A percentile compares a stretch with the other conserved stretches of the same genome.
These are phyloP conservation scores for Epichloe amarillans DNA, from an alignment of 2,329 filamentous ascomycete genomes.

Conservation along the genomic window DNA sequence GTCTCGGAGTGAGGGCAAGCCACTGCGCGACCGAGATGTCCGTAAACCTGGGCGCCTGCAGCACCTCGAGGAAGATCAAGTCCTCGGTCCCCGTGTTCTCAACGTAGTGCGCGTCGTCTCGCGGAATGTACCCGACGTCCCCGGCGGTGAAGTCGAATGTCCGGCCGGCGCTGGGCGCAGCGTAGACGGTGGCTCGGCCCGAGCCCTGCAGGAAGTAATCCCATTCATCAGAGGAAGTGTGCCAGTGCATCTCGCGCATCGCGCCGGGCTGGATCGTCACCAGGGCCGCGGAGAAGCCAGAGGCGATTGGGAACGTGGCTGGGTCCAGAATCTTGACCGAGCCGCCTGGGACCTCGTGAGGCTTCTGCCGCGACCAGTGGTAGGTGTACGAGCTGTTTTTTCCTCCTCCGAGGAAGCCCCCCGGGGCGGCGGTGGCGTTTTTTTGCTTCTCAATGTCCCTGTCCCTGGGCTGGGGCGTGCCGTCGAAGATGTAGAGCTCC, in stretches of 20 bases:
- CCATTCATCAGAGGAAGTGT: slow-evolving; percentile 47
- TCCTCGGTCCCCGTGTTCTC: slow-evolving; percentile 47
- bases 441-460: slow-evolving; percentile 33
- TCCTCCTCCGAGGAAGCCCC: slow-evolving; percentile 29
- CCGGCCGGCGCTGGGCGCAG: slow-evolving; percentile 32
- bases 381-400: slow-evolving; percentile 32
- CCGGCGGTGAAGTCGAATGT: slow-evolving; percentile 48
- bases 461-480: slow-evolving; percentile 31
- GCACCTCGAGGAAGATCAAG: slow-evolving; percentile 45
- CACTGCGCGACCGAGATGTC: slow-evolving; percentile 45
- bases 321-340: slow-evolving; percentile 47
- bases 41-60: slow-evolving; percentile 36
- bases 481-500: slow-evolving; percentile 40
- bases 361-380: slow-evolving; percentile 37
- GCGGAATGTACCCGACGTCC: slow-evolving; percentile 45
- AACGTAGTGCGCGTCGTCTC: slow-evolving; percentile 39
- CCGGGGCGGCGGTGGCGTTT: slow-evolving; percentile 31
- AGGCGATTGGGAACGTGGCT: slow-evolving; percentile 41
- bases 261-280: slow-evolving; percentile 48
- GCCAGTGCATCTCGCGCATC: slow-evolving; percentile 53
- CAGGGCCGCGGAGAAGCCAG: slow-evolving; percentile 40
- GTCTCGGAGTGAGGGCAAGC: slow-evolving; percentile 42
- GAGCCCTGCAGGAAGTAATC: slow-evolving; percentile 43
- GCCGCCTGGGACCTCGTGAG: slow-evolving; percentile 39
- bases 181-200: slow-evolving; percentile 42